Evolutionary conservation across 1,284 basidiomycete genomes (phyloP).

Genomic region (Ceratobasidium papillatum): DNA sequence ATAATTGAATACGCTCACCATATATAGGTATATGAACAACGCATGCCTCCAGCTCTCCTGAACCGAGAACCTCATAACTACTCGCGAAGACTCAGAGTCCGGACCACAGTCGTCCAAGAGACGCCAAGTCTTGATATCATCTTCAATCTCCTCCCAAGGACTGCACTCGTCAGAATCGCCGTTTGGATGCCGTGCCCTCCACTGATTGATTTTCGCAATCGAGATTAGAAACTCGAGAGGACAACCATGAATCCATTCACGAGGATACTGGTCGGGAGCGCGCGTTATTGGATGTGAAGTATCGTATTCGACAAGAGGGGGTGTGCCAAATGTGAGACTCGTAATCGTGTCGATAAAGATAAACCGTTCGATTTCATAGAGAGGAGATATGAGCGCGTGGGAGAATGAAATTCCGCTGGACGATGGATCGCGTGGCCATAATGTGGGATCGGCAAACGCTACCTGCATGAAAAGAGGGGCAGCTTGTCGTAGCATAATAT

Average conservation of each 20-base stretch:
- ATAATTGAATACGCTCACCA: not conserved
- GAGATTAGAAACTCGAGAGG: not conserved
- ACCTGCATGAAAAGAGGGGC: conserved; percentile 15
- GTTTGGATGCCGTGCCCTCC: not conserved
- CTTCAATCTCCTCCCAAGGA: not conserved
- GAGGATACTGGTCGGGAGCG: not conserved
- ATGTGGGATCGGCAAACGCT: not conserved
- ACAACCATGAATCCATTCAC: conserved; percentile 24
- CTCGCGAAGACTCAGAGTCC: not conserved
- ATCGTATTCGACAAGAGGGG: conserved; percentile 28
- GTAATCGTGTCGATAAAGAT: conserved; percentile 26
- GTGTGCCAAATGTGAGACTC: conserved; percentile 6
- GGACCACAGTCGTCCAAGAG: not conserved
- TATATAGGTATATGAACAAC: conserved; percentile 24
- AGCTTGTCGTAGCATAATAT: not conserved
- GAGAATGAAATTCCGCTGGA: conserved; percentile 3
- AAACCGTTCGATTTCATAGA: conserved; percentile 9
- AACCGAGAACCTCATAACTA: conserved; percentile 4
- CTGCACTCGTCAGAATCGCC: not conserved
- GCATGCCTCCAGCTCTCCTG: conserved; percentile 33
- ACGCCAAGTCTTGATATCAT: not conserved
- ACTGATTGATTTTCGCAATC: conserved; percentile 16
- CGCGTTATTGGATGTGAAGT: not conserved
- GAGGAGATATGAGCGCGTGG: not conserved
- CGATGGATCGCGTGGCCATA: not conserved